Evolutionary conservation across 2,329 filamentous ascomycete genomes (phyloP), one percentile per base, ranked within the genome.

Genomic region (Pseudogymnoascus sp.): DNA sequence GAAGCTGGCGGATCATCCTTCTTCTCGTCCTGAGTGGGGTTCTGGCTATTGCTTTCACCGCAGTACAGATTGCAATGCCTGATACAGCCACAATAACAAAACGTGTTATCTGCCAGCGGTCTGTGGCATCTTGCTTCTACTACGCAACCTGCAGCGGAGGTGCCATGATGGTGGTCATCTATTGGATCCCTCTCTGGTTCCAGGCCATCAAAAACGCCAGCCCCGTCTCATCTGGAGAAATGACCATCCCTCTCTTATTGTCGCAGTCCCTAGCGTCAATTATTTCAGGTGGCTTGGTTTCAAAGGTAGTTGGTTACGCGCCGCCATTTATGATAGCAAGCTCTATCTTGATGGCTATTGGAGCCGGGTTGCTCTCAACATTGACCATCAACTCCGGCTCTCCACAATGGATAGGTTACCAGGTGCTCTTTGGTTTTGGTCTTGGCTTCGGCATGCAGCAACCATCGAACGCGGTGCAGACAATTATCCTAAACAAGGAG

Each of bases 401-500:
- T 4, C 64, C 67, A 3, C 70, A 72, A 62, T 80, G 77, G 77
- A 67, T 72, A 33, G 68, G 65, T 6, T 70, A 67, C 44, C 62
- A 68, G 36, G 39, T 67, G 4, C 10, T 69, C 1, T 64, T 21
- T 15, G 39, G 39, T 15, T 15, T 8, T 7, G 39, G 39, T 12
- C 5, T 41, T 9, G 66, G 66, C 10, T 58, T 64, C 13, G 65
- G 66, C 5, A 63, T 66, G 39, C 69, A 71, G 62, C 62, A 62
- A 5, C 66, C 65, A 9, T 63, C 69, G 4, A 35, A 70, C 1
- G 64, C 66, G 1, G 78, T 83, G 2, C 82, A 85, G 68, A 83
- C 80, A 44, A 77, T 78, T 0, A 77, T 78, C 0, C 73, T 84
- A 2, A 71, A 78, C 0, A 74, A 78, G 33, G 74, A 77, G 2